A percentile compares a stretch with the other conserved stretches of the same genome.
Conservation (phyloP, 169 alveolate species). For the Toxoplasma gondii region DNA sequence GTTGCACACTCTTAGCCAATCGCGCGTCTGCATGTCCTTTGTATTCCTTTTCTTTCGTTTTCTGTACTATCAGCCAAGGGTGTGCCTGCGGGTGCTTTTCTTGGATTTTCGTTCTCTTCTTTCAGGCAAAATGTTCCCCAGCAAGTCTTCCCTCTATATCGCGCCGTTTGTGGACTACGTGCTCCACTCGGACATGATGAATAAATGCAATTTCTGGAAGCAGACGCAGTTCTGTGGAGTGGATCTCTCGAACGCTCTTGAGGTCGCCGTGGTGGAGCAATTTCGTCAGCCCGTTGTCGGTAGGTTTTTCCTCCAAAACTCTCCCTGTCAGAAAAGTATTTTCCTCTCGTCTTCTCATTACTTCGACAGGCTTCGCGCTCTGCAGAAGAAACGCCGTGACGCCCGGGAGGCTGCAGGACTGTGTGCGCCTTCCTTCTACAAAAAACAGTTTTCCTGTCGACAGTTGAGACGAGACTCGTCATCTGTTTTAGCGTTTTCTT, state of each 20-base stretch:
- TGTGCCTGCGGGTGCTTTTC: too few relatives aligned
- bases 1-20: too few relatives aligned
- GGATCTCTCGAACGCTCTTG: conserved; percentile 64
- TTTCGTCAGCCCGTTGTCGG: conserved; percentile 76
- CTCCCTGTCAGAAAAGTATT: background rate
- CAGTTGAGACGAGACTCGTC: too few relatives aligned
- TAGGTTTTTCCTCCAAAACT: background rate
- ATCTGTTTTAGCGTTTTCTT: too few relatives aligned
- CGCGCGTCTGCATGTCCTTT: too few relatives aligned
- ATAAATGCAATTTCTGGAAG: conserved; percentile 68
- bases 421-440: too few relatives aligned
- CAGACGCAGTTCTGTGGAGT: conserved; percentile 73
- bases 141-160: conserved; percentile 35
- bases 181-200: background rate
- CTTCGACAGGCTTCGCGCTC: background rate
- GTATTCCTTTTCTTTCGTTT: too few relatives aligned
- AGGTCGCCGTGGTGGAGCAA: conserved; percentile 64
- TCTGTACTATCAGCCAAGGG: too few relatives aligned
- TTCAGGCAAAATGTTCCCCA: conserved; percentile 61
- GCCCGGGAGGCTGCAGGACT: too few relatives aligned
- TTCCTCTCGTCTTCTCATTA: background rate
- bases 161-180: conserved; percentile 19
- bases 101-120: background rate
- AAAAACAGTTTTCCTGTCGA: too few relatives aligned
- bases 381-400: too few relatives aligned